Base-by-base conservation (phyloP, 192 early-diverging fungal species). In the Gigaspora rosea region DNA sequence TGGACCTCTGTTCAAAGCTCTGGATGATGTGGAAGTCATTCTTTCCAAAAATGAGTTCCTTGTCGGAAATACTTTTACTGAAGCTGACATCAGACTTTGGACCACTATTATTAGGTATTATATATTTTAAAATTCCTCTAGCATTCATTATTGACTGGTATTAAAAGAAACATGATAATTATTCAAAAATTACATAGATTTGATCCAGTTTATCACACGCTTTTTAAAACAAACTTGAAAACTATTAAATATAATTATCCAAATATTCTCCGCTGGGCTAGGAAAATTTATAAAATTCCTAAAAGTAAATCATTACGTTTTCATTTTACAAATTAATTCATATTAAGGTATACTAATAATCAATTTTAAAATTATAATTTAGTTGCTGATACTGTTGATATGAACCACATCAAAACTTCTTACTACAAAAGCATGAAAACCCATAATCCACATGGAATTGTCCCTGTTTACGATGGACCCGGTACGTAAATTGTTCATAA, bases 211-310 rank as follows among this genome's bases (percentile, higher is more conserved):
- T 97, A 96, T 82, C 90, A 93, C 65, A 92, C 90, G 46, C 96
- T 97, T 82, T 99, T 99, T 87, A 99, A 99, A 84, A 95, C 94
- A 85, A 98, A 94, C 80, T 78, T 91, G 52, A 93, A 92, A 78
- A 85, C 91, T 20, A 97, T 99, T 78, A 88, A 88, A 61, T 87
- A 95, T 50, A 90, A 92, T 73, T 99, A 96, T 81, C 97, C 97
- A 20, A 82, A 90, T 80, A 92, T 97, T 46, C 78, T 97, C 81
- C 86, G 89, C 73, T 97, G 96, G 96, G 81, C 91, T 15, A 86
- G 88, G 27, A 85, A 85, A 56, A 85, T 97, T 65, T 96, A 96
- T 82, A 94, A 96, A 84, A 87, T 93, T 65, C 90, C 91, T 10
- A 88, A 81, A 76, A 20, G 78, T 80, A 71, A 63, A 69, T 64